Base-by-base conservation (phyloP, 2,329 filamentous ascomycete species). In the Blumeria graminis region DNA sequence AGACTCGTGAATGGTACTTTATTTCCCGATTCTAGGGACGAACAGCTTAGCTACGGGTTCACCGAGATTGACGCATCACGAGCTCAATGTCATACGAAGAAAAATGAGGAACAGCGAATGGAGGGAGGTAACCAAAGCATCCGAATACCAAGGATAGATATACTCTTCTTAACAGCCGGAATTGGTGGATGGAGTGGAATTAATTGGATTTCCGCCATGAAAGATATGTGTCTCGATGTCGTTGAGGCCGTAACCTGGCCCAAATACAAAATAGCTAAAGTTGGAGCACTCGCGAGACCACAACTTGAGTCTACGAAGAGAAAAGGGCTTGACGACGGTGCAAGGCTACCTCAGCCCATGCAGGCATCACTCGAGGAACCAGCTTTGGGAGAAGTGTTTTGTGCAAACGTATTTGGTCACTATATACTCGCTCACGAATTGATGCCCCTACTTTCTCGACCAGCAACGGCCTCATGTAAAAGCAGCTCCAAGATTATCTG, bases 351-450 rank as follows among this genome's bases (percentile, higher is more conserved):
- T 32, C 56, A 61, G 50, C 58, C 43, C 55, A 50, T 58, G 16
- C 57, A 61, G 28, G 52, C 59, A 13, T 57, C 57, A 35, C 18
- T 56, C 10, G 62, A 70, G 14, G 76, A 80, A 57, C 80, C 82
- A 0, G 70, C 72, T 5, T 71, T 98, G 0, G 89, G 87, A 3
- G 76, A 86, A 61, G 80, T 94, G 16, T 98, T 96, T 67, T 84
- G 82, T 66, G 83, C 90, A 54, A 96, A 96, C 65, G 76, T 94
- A 34, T 96, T 98, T 66, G 92, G 92, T 0, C 92, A 98, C 70
- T 96, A 98, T 67, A 71, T 95, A 64, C 78, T 98, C 28, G 78
- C 79, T 14, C 89, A 94, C 67, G 80, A 82, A 65, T 75, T 96
- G 10, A 75, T 84, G 61, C 83, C 86, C 0, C 72, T 95, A 10